A percentile compares a stretch with the other conserved stretches of the same genome.
Evolutionary conservation across 441 rosid species (phyloP).

Genomic region (Adansonia rubrostipa): DNA sequence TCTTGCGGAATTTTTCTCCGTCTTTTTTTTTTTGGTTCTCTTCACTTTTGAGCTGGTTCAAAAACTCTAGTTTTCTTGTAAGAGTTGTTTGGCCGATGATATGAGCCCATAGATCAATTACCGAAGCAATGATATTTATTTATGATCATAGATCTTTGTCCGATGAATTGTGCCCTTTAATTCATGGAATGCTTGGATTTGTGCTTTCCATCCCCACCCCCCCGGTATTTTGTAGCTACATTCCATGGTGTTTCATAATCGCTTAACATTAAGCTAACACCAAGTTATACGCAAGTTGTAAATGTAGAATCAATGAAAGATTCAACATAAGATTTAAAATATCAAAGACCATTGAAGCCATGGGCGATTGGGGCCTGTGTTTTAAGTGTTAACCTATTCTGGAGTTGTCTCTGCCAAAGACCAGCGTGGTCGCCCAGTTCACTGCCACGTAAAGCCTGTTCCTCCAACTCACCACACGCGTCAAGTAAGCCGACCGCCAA

Average conservation of each 20-base stretch:
- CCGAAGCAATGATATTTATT: no score
- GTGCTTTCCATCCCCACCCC: no score
- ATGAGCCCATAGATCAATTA: no score
- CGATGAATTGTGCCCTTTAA: no score
- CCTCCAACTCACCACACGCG: slow-evolving; percentile 93
- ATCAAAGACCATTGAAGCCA: background rate
- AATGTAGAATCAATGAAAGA: background rate
- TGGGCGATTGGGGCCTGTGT: background rate
- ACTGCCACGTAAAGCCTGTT: slow-evolving; percentile 85
- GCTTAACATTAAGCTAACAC: background rate
- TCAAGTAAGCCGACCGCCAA: slow-evolving; percentile 93
- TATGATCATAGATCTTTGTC: no score
- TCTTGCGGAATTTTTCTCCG: background rate
- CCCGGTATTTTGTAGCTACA: background rate
- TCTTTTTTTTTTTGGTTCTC: no score
- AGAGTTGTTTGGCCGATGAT: no score
- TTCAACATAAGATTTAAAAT: background rate
- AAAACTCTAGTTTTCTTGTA: no score
- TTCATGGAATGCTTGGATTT: no score
- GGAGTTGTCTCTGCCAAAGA: slow-evolving; percentile 85
- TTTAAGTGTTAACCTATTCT: slow-evolving; percentile 40
- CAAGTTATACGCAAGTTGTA: background rate
- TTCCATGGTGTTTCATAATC: background rate
- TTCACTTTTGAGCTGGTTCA: no score
- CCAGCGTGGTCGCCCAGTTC: slow-evolving; percentile 90